Base-by-base conservation (phyloP, 2,329 filamentous ascomycete species). In the Graphilbum sp. region DNA sequence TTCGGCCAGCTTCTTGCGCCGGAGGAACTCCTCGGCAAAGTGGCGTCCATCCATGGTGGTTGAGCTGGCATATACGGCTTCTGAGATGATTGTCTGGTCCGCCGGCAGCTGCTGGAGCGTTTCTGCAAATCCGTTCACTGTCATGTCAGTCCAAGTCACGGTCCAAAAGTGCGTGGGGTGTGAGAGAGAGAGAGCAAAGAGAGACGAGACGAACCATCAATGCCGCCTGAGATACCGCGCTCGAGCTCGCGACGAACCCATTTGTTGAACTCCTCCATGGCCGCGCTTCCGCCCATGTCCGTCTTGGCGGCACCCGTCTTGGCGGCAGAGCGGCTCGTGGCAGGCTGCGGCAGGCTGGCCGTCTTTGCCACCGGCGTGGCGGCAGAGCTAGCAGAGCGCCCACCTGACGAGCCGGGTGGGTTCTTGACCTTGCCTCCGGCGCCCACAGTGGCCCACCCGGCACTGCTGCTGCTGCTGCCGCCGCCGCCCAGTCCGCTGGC, bases 11-110 rank as follows among this genome's bases (percentile, higher is more conserved):
- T 82, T 92, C 61, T 87, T 88, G 50, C 88, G 86, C 25, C 87
- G 81, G 42, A 96, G 73, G 52, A 90, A 98, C 56, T 98, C 90
- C 42, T 93, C 83, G 0, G 85, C 86, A 52, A 96, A 96, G 52
- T 92, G 85, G 36, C 82, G 80, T 1, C 84, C 86, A 52, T 98
- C 86, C 58, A 98, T 83, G 1, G 87, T 92, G 50, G 79, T 80
- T 2, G 84, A 92, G 54, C 75, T 80, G 41, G 75, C 74, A 58
- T 96, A 94, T 18, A 96, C 80, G 9, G 81, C 81, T 53, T 96
- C 90, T 12, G 84, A 82, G 49, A 98, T 87, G 48, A 96, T 71
- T 43, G 81, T 74, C 13, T 72, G 64, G 41, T 95, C 85, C 1
- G 76, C 64, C 1, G 86, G 86, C 43, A 94, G 75, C 42, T 71